These are phyloP conservation scores for Ceratobasidium sp. DNA, from an alignment of 1,284 basidiomycete species.

Conservation along the genomic window DNA sequence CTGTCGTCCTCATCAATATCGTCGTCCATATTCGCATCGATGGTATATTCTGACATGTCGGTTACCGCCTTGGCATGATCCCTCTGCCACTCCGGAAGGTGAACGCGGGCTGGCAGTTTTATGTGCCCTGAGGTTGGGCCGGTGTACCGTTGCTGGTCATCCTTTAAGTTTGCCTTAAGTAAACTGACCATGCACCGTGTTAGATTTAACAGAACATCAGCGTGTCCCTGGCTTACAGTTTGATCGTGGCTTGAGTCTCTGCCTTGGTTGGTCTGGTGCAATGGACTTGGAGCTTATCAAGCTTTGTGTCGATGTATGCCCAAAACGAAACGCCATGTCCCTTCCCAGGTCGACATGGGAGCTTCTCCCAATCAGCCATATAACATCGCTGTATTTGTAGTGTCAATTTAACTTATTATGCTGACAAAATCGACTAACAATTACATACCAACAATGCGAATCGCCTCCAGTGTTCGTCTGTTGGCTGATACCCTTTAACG, in stretches of 20 bases:
- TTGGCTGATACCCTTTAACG: conserved; percentile 23
- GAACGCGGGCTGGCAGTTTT: not conserved
- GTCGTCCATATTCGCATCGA: not conserved
- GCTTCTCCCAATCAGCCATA: conserved; percentile 7
- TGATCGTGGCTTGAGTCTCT: not conserved
- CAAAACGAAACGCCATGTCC: not conserved
- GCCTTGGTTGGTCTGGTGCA: not conserved
- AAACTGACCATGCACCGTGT: not conserved
- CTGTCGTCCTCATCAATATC: not conserved
- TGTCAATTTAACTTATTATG: not conserved
- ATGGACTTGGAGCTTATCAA: not conserved
- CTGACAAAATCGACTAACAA: not conserved
- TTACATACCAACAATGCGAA: conserved; percentile 20
- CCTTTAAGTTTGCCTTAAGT: not conserved
- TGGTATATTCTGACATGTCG: not conserved
- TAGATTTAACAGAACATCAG: not conserved
- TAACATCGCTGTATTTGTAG: conserved; percentile 8
- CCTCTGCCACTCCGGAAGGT: not conserved
- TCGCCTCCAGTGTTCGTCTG: not conserved
- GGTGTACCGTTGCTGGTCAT: not conserved
- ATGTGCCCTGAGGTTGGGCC: not conserved
- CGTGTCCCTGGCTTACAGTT: not conserved
- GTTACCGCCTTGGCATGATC: not conserved
- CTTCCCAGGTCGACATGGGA: not conserved
- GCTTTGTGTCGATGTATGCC: conserved; percentile 14